Evolutionary conservation across 1,139 yeast species (phyloP).

Genomic region (Debaryomycetaceae sp.): DNA sequence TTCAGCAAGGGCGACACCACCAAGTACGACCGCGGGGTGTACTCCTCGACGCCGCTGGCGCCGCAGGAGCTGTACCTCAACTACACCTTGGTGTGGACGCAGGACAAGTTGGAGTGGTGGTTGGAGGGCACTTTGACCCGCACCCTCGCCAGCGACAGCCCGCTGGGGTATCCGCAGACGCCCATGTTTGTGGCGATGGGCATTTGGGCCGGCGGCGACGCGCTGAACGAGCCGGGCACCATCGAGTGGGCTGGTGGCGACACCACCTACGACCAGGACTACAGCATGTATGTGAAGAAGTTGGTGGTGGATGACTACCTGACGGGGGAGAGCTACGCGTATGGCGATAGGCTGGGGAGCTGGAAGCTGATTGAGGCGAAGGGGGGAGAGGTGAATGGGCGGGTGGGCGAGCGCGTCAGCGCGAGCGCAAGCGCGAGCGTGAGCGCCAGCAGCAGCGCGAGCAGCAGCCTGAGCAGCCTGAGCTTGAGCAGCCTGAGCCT

Average conservation of each 20-base stretch:
- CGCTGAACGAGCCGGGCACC: slow-evolving; percentile 42
- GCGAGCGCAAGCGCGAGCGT: neutral
- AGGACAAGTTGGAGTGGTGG: slow-evolving; percentile 35
- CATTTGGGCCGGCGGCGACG: slow-evolving; percentile 45
- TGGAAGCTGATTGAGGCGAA: slow-evolving; percentile 65
- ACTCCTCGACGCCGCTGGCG: slow-evolving; percentile 45
- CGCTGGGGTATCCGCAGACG: slow-evolving; percentile 47
- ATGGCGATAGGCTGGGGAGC: slow-evolving; percentile 54
- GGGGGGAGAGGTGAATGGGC: slow-evolving; percentile 58
- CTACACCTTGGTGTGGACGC: slow-evolving; percentile 34
- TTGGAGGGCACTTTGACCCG: slow-evolving; percentile 40
- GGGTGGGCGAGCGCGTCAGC: slow-evolving; percentile 18
- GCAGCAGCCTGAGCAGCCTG: neutral
- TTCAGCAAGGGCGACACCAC: slow-evolving; percentile 72
- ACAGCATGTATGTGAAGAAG: slow-evolving; percentile 26
- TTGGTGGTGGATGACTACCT: slow-evolving; percentile 30
- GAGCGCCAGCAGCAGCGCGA: neutral
- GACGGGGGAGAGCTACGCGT: slow-evolving; percentile 32
- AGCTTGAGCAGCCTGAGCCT: neutral
- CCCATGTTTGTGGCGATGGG: slow-evolving; percentile 47
- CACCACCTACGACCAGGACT: slow-evolving; percentile 34
- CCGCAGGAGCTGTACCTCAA: slow-evolving; percentile 33
- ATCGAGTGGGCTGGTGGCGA: slow-evolving; percentile 44
- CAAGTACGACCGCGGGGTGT: slow-evolving; percentile 70
- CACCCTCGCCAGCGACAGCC: slow-evolving; percentile 30